Percentiles rank a stretch among this genome's conserved stretches.
Evolutionary conservation across 352 stramenopile genomes (phyloP).

Genomic region (Pseudoperonospora humuli): DNA sequence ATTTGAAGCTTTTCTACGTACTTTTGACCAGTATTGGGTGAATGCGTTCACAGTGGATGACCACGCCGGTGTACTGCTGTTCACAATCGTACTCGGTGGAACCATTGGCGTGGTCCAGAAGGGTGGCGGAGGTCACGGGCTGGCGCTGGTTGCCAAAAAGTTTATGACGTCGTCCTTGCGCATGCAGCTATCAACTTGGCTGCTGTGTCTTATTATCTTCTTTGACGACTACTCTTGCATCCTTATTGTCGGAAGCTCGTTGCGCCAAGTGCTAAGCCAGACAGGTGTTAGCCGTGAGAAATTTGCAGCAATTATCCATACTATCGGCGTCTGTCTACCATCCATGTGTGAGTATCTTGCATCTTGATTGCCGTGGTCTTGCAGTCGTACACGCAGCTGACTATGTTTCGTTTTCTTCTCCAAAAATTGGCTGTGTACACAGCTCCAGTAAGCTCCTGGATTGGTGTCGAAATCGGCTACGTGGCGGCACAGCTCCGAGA

Average conservation of each 20-base stretch:
- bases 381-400: constrained; percentile 1
- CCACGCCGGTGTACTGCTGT: constrained; percentile 81
- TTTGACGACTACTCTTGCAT: constrained; percentile 91
- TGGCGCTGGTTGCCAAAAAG: constrained; percentile 71
- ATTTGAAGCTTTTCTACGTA: constrained; percentile 68
- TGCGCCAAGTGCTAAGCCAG: constrained; percentile 73
- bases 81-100: constrained; percentile 84
- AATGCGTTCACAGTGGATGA: constrained; percentile 74
- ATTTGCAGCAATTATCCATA: constrained; percentile 86
- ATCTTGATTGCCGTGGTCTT: neutral
- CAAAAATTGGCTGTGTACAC: neutral
- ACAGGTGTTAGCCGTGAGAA: constrained; percentile 84
- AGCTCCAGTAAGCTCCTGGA: constrained; percentile 85
- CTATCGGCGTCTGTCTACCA: constrained; percentile 77
- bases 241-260: constrained; percentile 84
- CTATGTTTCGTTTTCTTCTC: neutral
- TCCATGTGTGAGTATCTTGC: constrained; percentile 61
- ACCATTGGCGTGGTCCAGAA: constrained; percentile 87
- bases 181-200: constrained; percentile 79
- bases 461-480: constrained; percentile 86
- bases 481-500: constrained; percentile 66
- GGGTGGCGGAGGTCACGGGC: constrained; percentile 74
- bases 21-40: constrained; percentile 86
- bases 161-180: constrained; percentile 78
- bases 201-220: constrained; percentile 84